phyloP scores from a whole-genome alignment of 306 rosid genomes.

The Hippophae rhamnoides region DNA sequence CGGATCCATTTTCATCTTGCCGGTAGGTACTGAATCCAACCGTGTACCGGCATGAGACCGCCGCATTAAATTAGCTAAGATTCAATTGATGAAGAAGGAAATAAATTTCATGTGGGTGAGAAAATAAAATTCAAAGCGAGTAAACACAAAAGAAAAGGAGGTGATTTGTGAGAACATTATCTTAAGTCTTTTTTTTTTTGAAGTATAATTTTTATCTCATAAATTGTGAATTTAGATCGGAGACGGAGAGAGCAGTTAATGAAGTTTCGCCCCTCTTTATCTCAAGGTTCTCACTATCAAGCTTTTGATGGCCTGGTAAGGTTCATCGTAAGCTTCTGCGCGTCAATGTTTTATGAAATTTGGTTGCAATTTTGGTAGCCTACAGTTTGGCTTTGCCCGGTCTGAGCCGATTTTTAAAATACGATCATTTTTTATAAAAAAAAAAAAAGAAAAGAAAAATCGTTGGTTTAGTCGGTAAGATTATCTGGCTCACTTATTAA shows the following conservation, averaged over 20 bases:
- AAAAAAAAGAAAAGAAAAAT: too few relatives aligned
- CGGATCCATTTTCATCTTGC: conserved; percentile 47
- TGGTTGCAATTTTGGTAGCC: neutral
- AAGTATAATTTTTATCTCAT: neutral
- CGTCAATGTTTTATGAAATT: neutral
- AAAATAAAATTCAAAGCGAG: accelerated
- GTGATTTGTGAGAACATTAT: neutral
- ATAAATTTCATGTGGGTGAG: conserved; percentile 22
- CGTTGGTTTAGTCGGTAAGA: too few relatives aligned
- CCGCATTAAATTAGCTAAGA: conserved; percentile 52
- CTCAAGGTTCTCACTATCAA: conserved; percentile 5
- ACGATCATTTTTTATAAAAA: too few relatives aligned
- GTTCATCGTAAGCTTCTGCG: neutral
- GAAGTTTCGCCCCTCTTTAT: conserved; percentile 28
- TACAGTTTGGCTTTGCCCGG: neutral
- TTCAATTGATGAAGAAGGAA: neutral
- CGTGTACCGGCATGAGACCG: conserved; percentile 52
- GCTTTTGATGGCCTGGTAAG: neutral
- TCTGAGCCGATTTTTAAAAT: neutral
- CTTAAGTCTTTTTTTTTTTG: neutral
- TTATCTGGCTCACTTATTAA: too few relatives aligned
- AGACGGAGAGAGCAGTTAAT: conserved; percentile 30
- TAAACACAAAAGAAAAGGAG: neutral
- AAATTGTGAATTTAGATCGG: conserved; percentile 9
- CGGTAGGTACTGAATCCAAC: conserved; percentile 19